Evolutionary conservation across 257 asterid species (phyloP), one percentile per base, ranked within the genome.

Genomic region (Cynanchum wilfordii): DNA sequence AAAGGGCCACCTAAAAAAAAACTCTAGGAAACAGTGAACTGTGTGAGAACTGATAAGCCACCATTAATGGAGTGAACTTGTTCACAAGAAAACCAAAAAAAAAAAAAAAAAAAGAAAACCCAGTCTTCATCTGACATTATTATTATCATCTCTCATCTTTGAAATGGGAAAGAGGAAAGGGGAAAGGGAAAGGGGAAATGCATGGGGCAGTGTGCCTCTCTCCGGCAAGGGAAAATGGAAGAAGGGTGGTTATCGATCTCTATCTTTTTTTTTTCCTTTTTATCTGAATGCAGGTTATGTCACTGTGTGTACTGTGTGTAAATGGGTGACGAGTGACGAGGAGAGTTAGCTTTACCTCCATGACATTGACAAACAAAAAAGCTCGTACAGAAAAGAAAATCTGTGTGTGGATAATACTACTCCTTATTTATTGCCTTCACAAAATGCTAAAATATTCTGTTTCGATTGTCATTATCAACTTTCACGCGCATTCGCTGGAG

Each of bases 191-290:
- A 60, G 45, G 44, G 54, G 69, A 67, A 75, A 75, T 67, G 73
- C 73, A 74, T 51, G 71, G 56, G 71, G 42, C 71, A 75, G 69
- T 17, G n/a, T 40, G 73, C 57, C 60, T 67, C 62, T 10, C 33
- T 4, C 49, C 49, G 25, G 19, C 50, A 44, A 27, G 45, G 45
- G 10, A 7, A 40, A 40, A 40, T 40, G 68, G 30, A 9, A 30
- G n/a, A 25, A 25, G 49, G 36, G 54, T 56, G 64, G 63, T 58
- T 58, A 22, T 42, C 50, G 50, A 45, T 75, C 51, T 75, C 70
- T 36, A 29, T 73, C 70, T 20, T 3, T 73, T 65, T 20, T 3
- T 73, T 65, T 13, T 0, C 24, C 44, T 16, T n/a, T 45, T 57
- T 59, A 59, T 59, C 66, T 27, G 66, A 11, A 66, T 66, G 52